Percentiles rank a stretch among this genome's conserved stretches.
Evolutionary conservation across 2,329 filamentous ascomycete species (phyloP).

Genomic region (Cercospora janseana): DNA sequence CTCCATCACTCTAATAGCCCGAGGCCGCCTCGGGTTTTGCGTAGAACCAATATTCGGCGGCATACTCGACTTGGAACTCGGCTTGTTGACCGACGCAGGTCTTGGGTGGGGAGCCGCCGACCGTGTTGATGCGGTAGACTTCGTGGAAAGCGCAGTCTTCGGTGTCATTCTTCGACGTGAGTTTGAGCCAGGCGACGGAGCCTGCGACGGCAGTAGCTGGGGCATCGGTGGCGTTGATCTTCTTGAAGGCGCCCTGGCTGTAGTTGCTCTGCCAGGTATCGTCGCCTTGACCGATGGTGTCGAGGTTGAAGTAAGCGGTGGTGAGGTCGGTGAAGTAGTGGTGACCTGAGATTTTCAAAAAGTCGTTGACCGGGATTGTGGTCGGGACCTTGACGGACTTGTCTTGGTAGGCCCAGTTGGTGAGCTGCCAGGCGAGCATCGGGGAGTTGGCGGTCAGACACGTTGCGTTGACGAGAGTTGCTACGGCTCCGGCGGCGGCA

Average conservation of each 20-base stretch:
- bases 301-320: conserved; percentile 78
- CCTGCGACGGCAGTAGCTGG: conserved; percentile 59
- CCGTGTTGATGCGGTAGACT: conserved; percentile 81
- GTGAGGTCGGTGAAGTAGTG: conserved; percentile 75
- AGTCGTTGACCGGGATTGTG: conserved; percentile 56
- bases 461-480: conserved; percentile 82
- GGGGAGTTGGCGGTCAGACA: conserved; percentile 72
- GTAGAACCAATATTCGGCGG: conserved; percentile 73
- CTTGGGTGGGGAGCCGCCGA: conserved; percentile 71
- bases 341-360: conserved; percentile 59
- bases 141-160: conserved; percentile 65
- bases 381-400: conserved; percentile 54
- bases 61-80: conserved; percentile 73
- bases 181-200: conserved; percentile 78
- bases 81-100: conserved; percentile 66
- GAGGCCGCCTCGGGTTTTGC: conserved; percentile 1
- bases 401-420: conserved; percentile 62
- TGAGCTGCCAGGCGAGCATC: conserved; percentile 62
- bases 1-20: background rate
- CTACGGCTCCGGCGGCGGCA: conserved; percentile 68
- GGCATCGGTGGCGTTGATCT: conserved; percentile 60
- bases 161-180: conserved; percentile 49
- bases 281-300: conserved; percentile 46
- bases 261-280: conserved; percentile 38
- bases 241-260: conserved; percentile 64